Base-by-base conservation (phyloP, 176 grass and related monocot species). In the Aechmea fasciata region DNA sequence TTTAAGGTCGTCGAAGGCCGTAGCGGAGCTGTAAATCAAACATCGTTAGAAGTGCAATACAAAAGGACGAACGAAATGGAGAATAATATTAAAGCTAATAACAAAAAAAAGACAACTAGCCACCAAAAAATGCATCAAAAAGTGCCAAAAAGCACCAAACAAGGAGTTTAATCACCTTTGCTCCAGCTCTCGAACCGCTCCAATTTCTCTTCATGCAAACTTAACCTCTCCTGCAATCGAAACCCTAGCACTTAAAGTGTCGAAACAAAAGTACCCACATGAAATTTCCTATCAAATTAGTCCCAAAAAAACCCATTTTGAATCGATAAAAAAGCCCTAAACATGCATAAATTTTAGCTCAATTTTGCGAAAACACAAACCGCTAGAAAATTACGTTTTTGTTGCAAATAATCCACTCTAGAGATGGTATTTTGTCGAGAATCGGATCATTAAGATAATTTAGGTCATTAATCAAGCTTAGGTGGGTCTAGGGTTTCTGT, bases 211-310 rank as follows among this genome's bases (percentile, higher is more conserved):
- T 87, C 79, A 22, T 86, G 90, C 70, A 99, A 68, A 65, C 75
- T 88, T 76, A 99, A 83, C 71, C 94, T 93, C 67, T 90, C 94
- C 89, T 99, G 73, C 52, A 83, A 76, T 69, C 5, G 72, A 61
- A 79, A 69, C 24, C 52, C 71, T 26, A 26, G 20, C 48, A 33
- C 15, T 22, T 26, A 26, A 63, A 47, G 47, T 17, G 66, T 68
- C 19, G 52, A 29, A 29, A 63, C 33, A 69, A 74, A 41, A 6
- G 51, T 19, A 47, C 12, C 52, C 13, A 23, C 14, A 67, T 2
- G 71, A 11, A 59, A 63, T 63, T 62, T 49, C 55, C 64, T 13
- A 82, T 4, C 24, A 28, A 63, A 15, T 53, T 17, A 67, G 19
- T 9, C 47, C 23, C 68, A 48, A 77, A 13, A 13, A 70, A 26